Percentiles rank a stretch among this genome's conserved stretches.
phyloP scores from a whole-genome alignment of 1,284 basidiomycete species.

The Phlebopus sp. region DNA sequence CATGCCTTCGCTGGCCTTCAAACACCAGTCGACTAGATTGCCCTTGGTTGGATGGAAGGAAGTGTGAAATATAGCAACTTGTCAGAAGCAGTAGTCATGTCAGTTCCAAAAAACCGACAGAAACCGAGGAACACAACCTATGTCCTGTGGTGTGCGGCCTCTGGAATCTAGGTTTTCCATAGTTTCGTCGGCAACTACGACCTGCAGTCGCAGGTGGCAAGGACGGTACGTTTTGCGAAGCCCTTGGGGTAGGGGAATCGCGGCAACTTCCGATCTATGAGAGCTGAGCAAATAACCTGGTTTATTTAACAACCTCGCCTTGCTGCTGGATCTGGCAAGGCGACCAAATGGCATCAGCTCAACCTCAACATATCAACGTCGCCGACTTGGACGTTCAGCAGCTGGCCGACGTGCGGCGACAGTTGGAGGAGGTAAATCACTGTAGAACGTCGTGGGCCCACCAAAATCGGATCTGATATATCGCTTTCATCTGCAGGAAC shows the following conservation, averaged over 20 bases:
- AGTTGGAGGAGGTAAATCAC: constrained; percentile 77
- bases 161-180: constrained; percentile 32
- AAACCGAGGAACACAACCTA: constrained; percentile 33
- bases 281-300: no score
- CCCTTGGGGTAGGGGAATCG: constrained; percentile 14
- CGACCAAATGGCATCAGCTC: constrained; percentile 29
- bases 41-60: constrained; percentile 80
- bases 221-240: constrained; percentile 13
- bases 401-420: constrained; percentile 81
- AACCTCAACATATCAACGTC: constrained; percentile 72
- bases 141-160: constrained; percentile 44
- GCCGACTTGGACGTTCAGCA: constrained; percentile 80
- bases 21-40: constrained; percentile 71
- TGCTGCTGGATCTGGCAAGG: no score
- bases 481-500: constrained; percentile 58
- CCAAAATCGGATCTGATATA: constrained; percentile 7
- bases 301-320: no score
- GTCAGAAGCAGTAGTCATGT: background rate
- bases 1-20: constrained; percentile 64
- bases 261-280: constrained; percentile 17
- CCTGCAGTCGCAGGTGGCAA: constrained; percentile 18
- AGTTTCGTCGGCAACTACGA: constrained; percentile 15
- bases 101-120: constrained; percentile 1
- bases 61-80: constrained; percentile 78
- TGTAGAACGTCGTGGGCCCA: no score